Conservation (phyloP, 306 rosid genomes). For the Hylodesmum podocarpum region DNA sequence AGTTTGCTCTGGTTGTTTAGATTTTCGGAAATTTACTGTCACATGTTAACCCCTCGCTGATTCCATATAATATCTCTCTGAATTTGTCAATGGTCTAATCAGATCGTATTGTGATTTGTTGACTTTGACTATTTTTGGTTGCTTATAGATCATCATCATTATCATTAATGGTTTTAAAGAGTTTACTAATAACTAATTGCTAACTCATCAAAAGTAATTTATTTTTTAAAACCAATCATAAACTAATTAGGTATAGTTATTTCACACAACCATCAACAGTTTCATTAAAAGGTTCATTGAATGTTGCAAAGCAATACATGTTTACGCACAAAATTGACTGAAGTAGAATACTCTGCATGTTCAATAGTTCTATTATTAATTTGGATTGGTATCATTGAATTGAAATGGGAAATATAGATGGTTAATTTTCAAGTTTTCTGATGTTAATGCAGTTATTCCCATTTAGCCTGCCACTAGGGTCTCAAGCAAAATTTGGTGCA, state of each 20-base stretch:
- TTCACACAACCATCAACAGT: neutral
- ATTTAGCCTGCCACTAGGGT: neutral
- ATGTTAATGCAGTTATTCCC: neutral
- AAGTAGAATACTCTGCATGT: neutral
- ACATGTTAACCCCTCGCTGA: neutral
- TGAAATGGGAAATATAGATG: neutral
- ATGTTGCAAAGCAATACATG: neutral
- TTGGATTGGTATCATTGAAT: neutral
- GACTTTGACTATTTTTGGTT: constrained; percentile 19
- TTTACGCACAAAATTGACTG: neutral
- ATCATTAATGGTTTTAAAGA: neutral
- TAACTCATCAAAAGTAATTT: neutral
- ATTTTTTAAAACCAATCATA: neutral
- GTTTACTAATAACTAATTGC: neutral
- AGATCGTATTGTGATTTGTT: neutral
- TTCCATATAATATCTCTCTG: neutral
- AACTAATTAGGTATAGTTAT: neutral
- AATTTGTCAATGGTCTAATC: constrained; percentile 14
- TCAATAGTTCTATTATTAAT: neutral
- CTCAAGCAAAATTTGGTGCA: neutral
- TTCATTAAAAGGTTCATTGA: neutral
- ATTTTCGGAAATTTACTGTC: neutral
- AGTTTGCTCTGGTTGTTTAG: neutral
- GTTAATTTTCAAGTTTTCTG: neutral
- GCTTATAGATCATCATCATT: neutral